Base-by-base conservation (phyloP, 495 filamentous ascomycete genomes). In the Penicillium malachiteum region DNA sequence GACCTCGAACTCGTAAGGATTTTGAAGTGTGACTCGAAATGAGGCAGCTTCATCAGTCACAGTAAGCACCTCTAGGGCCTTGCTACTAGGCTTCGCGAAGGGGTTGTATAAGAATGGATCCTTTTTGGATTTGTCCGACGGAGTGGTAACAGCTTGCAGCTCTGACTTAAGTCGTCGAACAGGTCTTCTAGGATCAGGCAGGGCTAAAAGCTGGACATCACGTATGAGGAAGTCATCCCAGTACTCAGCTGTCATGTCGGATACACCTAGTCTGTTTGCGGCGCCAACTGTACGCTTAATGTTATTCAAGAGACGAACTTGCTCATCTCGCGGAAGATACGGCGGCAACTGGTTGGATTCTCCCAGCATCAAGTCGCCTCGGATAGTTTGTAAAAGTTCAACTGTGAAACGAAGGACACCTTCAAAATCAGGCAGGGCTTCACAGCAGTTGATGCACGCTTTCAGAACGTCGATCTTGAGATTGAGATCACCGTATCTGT, bases 151-250 rank as follows among this genome's bases (percentile, higher is more conserved):
- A 17, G 83, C 82, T 39, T 87, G 83, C 10, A 96, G 71, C 44
- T 92, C 87, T 32, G 80, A 81, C 58, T 84, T 88, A 3, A 78
- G 82, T 59, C 91, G 91, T 7, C 87, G 79, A 55, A 88, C 81
- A 14, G 92, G 86, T n/a, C 79, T 79, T 57, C 72, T 75, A 16
- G 72, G 73, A 34, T 75, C 70, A 42, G 74, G 68, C 33, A 81
- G 71, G 30, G 84, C 73, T 21, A 83, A 77, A 26, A 94, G 69
- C 45, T 88, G 84, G 33, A 98, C 78, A 57, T 86, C 91, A 33
- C 94, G 84, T 39, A 98, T 78, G 0, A 98, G 79, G 64, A 98
- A 97, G 45, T 93, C 88, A 69, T 98, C 94, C 94, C 94, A 98
- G 64, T 96, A 98, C 50, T 93, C 88, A 14, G 89, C 90, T 52